Evolutionary conservation across 2,329 filamentous ascomycete species (phyloP), one percentile per base, ranked within the genome.

Genomic region (Exophiala sp.): DNA sequence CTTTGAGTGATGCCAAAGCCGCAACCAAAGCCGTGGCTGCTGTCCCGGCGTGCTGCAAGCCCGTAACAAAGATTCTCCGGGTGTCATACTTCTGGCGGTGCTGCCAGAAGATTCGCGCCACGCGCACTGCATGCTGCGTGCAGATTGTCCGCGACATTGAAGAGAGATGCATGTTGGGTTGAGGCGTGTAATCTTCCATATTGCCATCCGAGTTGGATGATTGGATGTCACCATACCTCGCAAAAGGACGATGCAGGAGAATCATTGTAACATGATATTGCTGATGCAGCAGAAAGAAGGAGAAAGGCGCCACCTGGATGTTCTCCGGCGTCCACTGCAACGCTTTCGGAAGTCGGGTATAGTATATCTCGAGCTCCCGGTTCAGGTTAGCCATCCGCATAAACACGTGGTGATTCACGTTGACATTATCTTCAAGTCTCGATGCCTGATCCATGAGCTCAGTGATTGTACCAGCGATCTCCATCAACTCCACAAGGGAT

Each of bases 11-110:
- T 67, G 5, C 69, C 66, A 41, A 69, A 59, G 48, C 78, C 2
- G 78, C 79, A 35, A 82, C 75, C 36, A 82, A 67, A 0, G 79
- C 79, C 1, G 78, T 78, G 3, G 78, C 78, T 8, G 79, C 78
- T 2, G 78, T 80, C 2, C 78, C 78, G 29, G 53, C 53, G 16
- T 55, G 53, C n/a, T 55, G 48, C 29, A 55, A 16, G 34, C 48
- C 53, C 8, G 48, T 55, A 24, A 55, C 42, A 36, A 47, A 55
- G 11, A 55, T 52, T 14, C 47, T 32, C 32, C 32, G 38, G 14
- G 42, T 47, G 10, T 52, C 41, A 47, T 47, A 55, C 32, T 42
- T 36, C 32, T 46, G 42, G 6, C 49, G 41, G 43, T 52, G 43
- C 29, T 55, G 42, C 48, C 49, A 47, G 43, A 55, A 55, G 5